Conservation (phyloP, 768 basidiomycete species). For the Mycena galopus region DNA sequence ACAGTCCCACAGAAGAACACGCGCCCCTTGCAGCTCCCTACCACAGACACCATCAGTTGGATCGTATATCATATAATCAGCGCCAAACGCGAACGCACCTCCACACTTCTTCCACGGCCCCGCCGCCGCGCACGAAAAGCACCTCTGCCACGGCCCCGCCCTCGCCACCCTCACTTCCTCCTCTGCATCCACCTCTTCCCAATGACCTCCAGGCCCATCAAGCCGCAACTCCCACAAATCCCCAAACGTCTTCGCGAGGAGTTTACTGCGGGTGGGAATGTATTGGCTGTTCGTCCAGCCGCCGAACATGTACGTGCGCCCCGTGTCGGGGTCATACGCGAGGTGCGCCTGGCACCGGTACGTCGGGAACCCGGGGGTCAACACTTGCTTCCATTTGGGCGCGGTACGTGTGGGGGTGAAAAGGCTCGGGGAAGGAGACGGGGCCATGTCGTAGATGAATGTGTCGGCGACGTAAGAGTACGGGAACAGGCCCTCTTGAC, state of each 20-base stretch:
- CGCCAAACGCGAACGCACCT: constrained; percentile 39
- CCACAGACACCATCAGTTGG: neutral
- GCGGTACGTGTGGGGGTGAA: constrained; percentile 10
- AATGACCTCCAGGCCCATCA: constrained; percentile 52
- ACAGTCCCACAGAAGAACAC: constrained; percentile 4
- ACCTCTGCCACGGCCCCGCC: constrained; percentile 56
- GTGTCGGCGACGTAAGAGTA: constrained; percentile 59
- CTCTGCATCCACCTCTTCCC: constrained; percentile 53
- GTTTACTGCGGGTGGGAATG: constrained; percentile 45
- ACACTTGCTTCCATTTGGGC: constrained; percentile 52
- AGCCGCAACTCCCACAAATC: constrained; percentile 56
- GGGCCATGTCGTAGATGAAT: constrained; percentile 47
- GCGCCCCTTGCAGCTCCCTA: neutral
- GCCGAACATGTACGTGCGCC: constrained; percentile 54
- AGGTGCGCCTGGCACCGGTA: constrained; percentile 54
- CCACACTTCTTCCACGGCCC: constrained; percentile 57
- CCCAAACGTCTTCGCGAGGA: constrained; percentile 47
- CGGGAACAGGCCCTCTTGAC: constrained; percentile 33
- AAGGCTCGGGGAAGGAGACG: neutral
- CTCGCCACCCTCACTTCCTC: constrained; percentile 52
- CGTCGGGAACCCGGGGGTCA: constrained; percentile 57
- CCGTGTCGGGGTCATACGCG: constrained; percentile 49
- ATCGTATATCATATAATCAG: neutral
- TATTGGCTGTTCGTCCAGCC: constrained; percentile 56
- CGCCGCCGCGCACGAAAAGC: constrained; percentile 52